These are phyloP conservation scores for Biscogniauxia marginata DNA, from an alignment of 2,329 filamentous ascomycete genomes.

Conservation along the genomic window DNA sequence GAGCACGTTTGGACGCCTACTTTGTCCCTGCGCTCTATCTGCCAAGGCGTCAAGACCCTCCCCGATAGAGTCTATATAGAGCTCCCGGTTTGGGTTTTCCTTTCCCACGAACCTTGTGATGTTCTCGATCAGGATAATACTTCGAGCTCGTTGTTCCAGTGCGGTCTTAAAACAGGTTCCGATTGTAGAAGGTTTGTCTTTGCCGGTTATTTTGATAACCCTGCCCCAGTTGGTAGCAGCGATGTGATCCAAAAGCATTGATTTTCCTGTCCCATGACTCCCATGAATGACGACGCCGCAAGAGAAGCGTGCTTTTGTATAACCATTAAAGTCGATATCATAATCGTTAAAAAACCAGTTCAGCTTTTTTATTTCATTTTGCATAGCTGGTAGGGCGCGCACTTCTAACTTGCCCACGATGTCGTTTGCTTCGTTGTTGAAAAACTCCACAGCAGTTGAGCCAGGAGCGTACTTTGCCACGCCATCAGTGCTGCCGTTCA, in stretches of 20 bases:
- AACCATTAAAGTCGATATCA: constrained; percentile 37
- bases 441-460: constrained; percentile 39
- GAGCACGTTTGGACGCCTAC: constrained; percentile 56
- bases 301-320: constrained; percentile 37
- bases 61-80: constrained; percentile 50
- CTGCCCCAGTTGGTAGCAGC: constrained; percentile 68
- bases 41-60: constrained; percentile 57
- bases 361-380: constrained; percentile 60
- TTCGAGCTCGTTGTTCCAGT: constrained; percentile 61
- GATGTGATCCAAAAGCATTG: constrained; percentile 67
- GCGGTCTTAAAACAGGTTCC: constrained; percentile 70
- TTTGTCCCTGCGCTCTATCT: constrained; percentile 35
- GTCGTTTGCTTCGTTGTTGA: constrained; percentile 29
- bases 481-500: constrained; percentile 50
- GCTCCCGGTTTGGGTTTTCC: constrained; percentile 50
- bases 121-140: constrained; percentile 76
- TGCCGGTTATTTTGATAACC: constrained; percentile 59
- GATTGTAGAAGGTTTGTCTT: constrained; percentile 58
- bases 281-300: constrained; percentile 75
- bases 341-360: constrained; percentile 65
- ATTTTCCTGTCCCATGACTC: constrained; percentile 82
- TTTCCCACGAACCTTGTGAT: constrained; percentile 69
- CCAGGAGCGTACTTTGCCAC: constrained; percentile 44
- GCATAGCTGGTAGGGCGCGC: constrained; percentile 65
- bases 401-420: constrained; percentile 41